A percentile compares a stretch with the other conserved stretches of the same genome.
Conservation (phyloP, 257 asterid species). For the Lycium ferocissimum region DNA sequence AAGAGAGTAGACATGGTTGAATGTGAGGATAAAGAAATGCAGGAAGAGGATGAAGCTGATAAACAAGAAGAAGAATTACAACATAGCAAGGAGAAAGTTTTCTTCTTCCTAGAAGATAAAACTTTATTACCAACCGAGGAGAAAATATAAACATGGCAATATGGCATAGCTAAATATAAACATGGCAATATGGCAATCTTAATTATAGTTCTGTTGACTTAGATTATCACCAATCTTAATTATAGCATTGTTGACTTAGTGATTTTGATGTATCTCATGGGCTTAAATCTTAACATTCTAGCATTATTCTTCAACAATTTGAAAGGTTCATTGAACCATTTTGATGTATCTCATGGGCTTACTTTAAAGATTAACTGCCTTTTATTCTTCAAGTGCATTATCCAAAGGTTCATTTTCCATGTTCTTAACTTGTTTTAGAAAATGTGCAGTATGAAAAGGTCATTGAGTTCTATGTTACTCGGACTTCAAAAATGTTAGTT, state of each 20-base stretch:
- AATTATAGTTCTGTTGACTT: not conserved
- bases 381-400: not conserved
- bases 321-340: not conserved
- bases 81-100: conserved; percentile 21
- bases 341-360: conserved; percentile 24
- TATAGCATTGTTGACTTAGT: no score
- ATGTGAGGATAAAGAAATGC: conserved; percentile 7
- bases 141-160: conserved; percentile 24
- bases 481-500: not conserved
- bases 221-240: no score
- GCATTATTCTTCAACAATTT: conserved; percentile 17
- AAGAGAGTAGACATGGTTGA: conserved; percentile 32
- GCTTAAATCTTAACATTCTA: not conserved
- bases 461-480: not conserved
- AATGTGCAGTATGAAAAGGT: not conserved
- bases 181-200: conserved; percentile 23
- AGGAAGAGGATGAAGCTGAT: conserved; percentile 7
- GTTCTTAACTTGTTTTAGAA: not conserved
- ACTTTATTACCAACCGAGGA: not conserved
- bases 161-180: conserved; percentile 15
- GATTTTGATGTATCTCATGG: no score
- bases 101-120: conserved; percentile 24
- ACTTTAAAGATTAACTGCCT: not conserved
- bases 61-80: conserved; percentile 12
- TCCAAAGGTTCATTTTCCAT: not conserved